Percentiles rank a stretch among this genome's conserved stretches.
phyloP scores from a whole-genome alignment of 305 asterid genomes.

The Plantago coronopus region DNA sequence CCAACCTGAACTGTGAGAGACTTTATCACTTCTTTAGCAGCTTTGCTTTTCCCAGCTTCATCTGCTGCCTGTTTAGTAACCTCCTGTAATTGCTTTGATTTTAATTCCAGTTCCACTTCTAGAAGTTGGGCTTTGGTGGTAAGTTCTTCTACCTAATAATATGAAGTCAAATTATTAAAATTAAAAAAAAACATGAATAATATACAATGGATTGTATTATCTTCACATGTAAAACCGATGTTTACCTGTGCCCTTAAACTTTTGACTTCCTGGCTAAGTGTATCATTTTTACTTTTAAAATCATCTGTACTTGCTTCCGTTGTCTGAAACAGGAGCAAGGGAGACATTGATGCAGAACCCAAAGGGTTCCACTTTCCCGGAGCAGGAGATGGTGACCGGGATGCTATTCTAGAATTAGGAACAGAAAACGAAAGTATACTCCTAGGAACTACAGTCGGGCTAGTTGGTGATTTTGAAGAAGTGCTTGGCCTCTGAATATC shows the following conservation, averaged over 20 bases:
- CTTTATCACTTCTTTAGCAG: constrained; percentile 75
- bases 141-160: constrained; percentile 65
- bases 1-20: constrained; percentile 71
- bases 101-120: constrained; percentile 65
- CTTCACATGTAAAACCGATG: constrained; percentile 1
- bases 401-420: constrained; percentile 47
- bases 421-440: constrained; percentile 34
- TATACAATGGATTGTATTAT: neutral
- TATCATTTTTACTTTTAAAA: constrained; percentile 36
- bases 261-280: constrained; percentile 51
- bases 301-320: constrained; percentile 41
- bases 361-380: constrained; percentile 41
- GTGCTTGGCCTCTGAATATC: constrained; percentile 44
- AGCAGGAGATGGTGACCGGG: constrained; percentile 62
- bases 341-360: constrained; percentile 33
- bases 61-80: constrained; percentile 48
- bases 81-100: constrained; percentile 60
- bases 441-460: constrained; percentile 36
- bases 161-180: constrained; percentile 5
- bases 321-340: constrained; percentile 27
- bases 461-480: constrained; percentile 50
- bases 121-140: constrained; percentile 56
- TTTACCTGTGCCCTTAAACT: constrained; percentile 71
- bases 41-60: constrained; percentile 68
- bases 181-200: neutral